Base-by-base conservation (phyloP, 163 green algal genomes). In the Chlamydomonas reinhardtii region DNA sequence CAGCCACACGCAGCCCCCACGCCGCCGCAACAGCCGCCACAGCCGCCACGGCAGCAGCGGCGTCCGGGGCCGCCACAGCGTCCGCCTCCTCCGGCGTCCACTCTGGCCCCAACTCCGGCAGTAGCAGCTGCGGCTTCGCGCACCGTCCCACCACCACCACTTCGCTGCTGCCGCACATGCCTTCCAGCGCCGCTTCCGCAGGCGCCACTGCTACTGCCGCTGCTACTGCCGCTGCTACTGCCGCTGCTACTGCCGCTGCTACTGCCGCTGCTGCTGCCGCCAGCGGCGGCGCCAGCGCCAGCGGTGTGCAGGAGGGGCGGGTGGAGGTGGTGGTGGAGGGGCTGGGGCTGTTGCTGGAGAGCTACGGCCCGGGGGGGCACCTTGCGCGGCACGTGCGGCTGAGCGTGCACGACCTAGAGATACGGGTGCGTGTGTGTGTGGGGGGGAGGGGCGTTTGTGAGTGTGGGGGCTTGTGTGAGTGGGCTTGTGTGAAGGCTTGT, bases 321-420 rank as follows among this genome's bases (percentile, higher is more conserved):
- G 72, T 91, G 31, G 83, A 91, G 83, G 43, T 89, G 52, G 83
- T 90, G 52, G 68, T 91, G 25, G 80, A 89, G 78, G 84, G 83
- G 12, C 56, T 83, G 68, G 85, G 56, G 2, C 35, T 90, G 65
- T 12, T 73, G 59, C 9, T 90, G 71, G 88, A 91, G 39, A 82
- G 19, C 22, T 91, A 82, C 83, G 65, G 73, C 32, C 83, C 73
- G 37, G 84, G 84, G n/a, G 84, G 83, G 2, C 83, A 91, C 59
- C 27, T 85, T 37, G 81, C 85, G 0, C 65, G 88, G 5, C 70
- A 74, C 70, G 78, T 76, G 19, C 70, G 32, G 39, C n/a, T 90
- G 12, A 77, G 70, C 1, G 72, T 91, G 35, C 83, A 78, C 37
- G 64, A 79, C 34, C 62, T 91, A 24, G 76, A 91, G 76, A 71